Percentiles rank a stretch among this genome's conserved stretches.
Evolutionary conservation across 179 eudicot species (phyloP).

Genomic region (Beta lomatogona): DNA sequence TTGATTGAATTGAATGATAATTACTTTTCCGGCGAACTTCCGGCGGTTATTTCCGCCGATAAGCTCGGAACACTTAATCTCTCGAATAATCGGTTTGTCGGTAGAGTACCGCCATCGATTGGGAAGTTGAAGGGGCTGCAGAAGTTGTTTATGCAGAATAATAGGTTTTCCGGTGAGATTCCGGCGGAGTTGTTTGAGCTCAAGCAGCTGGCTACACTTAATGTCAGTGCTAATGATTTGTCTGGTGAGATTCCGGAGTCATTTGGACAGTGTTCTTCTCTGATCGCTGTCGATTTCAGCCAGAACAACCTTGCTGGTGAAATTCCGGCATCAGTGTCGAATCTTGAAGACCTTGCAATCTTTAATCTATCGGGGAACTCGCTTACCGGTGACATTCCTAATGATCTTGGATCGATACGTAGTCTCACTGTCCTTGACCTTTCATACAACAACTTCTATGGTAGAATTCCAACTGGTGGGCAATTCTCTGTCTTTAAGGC

Average conservation of each 20-base stretch:
- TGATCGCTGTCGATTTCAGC: conserved; percentile 56
- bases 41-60: conserved; percentile 43
- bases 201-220: no score
- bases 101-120: conserved; percentile 51
- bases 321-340: conserved; percentile 51
- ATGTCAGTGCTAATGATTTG: no score
- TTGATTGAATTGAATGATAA: conserved; percentile 62
- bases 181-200: no score
- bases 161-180: no score
- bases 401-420: conserved; percentile 42
- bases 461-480: conserved; percentile 53
- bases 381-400: conserved; percentile 63
- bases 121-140: conserved; percentile 40
- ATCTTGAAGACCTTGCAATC: conserved; percentile 37
- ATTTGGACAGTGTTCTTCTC: no score
- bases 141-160: no score
- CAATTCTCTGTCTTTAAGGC: conserved; percentile 53
- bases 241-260: no score
- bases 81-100: conserved; percentile 60
- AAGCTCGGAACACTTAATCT: conserved; percentile 39
- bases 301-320: conserved; percentile 52
- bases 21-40: conserved; percentile 66
- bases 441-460: conserved; percentile 67
- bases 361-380: conserved; percentile 62
- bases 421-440: conserved; percentile 65